Conservation (phyloP, 306 rosid species). For the Benincasa hispida region DNA sequence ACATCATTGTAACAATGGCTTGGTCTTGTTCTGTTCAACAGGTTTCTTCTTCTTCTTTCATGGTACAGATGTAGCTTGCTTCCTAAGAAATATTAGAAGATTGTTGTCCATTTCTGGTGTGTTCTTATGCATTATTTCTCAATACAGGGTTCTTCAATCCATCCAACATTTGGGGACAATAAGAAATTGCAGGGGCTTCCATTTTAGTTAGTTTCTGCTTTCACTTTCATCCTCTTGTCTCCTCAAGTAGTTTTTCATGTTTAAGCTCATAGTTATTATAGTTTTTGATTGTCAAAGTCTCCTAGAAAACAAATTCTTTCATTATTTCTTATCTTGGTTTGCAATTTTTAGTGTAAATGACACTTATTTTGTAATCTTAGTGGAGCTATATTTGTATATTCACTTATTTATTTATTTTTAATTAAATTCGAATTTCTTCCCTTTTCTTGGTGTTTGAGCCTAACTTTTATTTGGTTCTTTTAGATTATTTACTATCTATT, state of each 20-base stretch:
- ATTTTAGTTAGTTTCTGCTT: slow-evolving; percentile 2
- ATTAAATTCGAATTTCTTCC: not conserved
- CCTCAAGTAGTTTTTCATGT: not conserved
- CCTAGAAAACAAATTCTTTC: slow-evolving; percentile 1
- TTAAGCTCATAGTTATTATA: not conserved
- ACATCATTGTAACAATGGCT: not conserved
- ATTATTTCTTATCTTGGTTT: not conserved
- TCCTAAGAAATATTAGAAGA: not conserved
- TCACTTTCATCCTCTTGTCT: not conserved
- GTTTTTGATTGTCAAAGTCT: not conserved
- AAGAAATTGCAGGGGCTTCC: slow-evolving; percentile 8
- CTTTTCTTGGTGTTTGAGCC: not conserved
- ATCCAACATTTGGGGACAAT: not conserved
- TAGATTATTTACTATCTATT: too few species aligned
- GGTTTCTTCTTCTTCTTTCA: slow-evolving; percentile 2
- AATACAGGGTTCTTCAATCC: not conserved
- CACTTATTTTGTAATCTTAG: not conserved
- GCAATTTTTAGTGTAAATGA: not conserved
- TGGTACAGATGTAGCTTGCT: not conserved
- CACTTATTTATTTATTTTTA: not conserved
- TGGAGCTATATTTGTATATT: not conserved
- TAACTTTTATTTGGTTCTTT: too few species aligned
- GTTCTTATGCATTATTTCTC: not conserved
- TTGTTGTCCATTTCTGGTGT: not conserved
- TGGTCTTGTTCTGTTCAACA: not conserved